A percentile compares a stretch with the other conserved stretches of the same genome.
These are phyloP conservation scores for Irpex rosettiformis DNA, from an alignment of 1,284 basidiomycete species.

Conservation along the genomic window DNA sequence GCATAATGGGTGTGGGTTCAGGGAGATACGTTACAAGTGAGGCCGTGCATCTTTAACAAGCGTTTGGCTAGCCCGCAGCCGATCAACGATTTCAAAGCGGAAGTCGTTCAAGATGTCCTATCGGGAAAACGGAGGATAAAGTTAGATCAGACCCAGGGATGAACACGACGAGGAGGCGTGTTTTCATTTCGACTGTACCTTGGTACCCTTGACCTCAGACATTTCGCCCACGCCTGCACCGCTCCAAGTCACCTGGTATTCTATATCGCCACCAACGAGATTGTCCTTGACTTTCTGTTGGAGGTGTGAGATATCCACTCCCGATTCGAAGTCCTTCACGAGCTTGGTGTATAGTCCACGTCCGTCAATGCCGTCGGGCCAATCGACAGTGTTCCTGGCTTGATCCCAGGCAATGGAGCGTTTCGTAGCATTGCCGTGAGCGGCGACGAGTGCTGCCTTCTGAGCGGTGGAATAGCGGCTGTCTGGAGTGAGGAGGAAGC, in stretches of 20 bases:
- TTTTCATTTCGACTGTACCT: conserved; percentile 36
- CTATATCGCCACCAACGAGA: conserved; percentile 39
- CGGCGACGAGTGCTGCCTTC: conserved; percentile 51
- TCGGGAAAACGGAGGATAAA: conserved; percentile 3
- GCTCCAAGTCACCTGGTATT: conserved; percentile 63
- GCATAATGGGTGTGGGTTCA: background rate
- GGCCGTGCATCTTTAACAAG: conserved; percentile 2
- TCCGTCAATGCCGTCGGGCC: conserved; percentile 69
- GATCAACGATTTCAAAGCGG: conserved; percentile 37
- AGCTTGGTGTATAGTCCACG: conserved; percentile 55
- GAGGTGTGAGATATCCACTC: conserved; percentile 42
- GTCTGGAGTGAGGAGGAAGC: conserved; percentile 68
- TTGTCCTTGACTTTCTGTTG: conserved; percentile 44
- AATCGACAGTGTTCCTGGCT: conserved; percentile 54
- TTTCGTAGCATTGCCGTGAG: conserved; percentile 45
- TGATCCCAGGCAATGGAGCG: conserved; percentile 67
- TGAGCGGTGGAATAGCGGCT: conserved; percentile 55
- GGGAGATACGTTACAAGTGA: background rate
- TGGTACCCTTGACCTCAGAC: conserved; percentile 49
- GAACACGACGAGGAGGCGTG: conserved; percentile 6
- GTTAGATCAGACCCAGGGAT: background rate
- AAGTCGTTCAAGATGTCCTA: conserved; percentile 52
- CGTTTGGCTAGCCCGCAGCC: conserved; percentile 25
- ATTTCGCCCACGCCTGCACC: conserved; percentile 65
- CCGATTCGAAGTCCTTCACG: conserved; percentile 54